These are phyloP conservation scores for Madurella fahalii DNA, from an alignment of 2,329 filamentous ascomycete genomes.

Conservation along the genomic window DNA sequence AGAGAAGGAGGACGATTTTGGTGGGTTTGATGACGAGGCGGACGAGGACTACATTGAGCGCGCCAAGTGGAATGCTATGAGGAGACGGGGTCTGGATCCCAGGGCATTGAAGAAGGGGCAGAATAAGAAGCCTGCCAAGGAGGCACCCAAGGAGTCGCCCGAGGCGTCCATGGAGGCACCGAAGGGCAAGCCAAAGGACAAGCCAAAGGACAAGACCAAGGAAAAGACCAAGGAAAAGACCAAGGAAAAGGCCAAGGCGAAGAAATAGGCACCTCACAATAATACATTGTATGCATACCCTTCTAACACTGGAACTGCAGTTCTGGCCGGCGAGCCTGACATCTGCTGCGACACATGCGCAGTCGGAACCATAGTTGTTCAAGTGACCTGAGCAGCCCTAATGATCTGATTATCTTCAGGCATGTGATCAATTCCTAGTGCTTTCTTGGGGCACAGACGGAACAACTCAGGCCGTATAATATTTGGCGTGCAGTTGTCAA, in stretches of 20 bases:
- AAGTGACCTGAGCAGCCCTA: too few species aligned
- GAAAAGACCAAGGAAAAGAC: slow-evolving; percentile 1
- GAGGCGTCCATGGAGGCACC: slow-evolving; percentile 16
- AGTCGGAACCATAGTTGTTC: too few species aligned
- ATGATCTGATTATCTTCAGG: too few species aligned
- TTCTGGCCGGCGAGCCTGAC: too few species aligned
- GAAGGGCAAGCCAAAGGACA: slow-evolving; percentile 13
- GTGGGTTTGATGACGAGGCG: slow-evolving; percentile 69
- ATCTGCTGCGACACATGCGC: too few species aligned
- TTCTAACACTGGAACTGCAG: too few species aligned
- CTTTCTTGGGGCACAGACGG: too few species aligned
- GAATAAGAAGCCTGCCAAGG: slow-evolving; percentile 21
- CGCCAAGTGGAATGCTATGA: slow-evolving; percentile 69
- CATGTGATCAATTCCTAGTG: too few species aligned
- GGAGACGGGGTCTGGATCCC: slow-evolving; percentile 70
- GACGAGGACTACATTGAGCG: slow-evolving; percentile 68
- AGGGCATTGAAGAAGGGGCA: slow-evolving; percentile 46
- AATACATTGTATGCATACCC: slow-evolving; percentile 6
- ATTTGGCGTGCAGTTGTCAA: too few species aligned
- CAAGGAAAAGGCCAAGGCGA: slow-evolving; percentile 16
- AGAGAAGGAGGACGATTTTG: slow-evolving; percentile 52
- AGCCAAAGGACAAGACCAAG: slow-evolving; percentile 4
- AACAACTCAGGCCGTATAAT: too few species aligned
- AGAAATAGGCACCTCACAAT: slow-evolving; percentile 11
- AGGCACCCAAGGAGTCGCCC: slow-evolving; percentile 14